Percentiles rank a stretch among this genome's conserved stretches.
Evolutionary conservation across 345 rosid genomes (phyloP).

Genomic region (Citrus medica): DNA sequence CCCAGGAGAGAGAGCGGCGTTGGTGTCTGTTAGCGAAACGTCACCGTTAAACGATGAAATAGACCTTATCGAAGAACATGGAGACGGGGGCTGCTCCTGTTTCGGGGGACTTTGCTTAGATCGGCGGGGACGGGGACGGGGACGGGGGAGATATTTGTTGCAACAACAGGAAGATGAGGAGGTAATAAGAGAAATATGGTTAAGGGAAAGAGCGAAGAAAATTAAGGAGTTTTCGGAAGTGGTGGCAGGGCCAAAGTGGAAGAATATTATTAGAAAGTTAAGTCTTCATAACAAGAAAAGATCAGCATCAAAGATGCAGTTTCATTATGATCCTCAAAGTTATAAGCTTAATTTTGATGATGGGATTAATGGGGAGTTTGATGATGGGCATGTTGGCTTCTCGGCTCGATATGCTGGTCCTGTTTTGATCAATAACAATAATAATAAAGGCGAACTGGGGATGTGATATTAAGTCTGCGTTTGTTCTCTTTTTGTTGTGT

Average conservation of each 20-base stretch:
- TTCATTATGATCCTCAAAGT: constrained; percentile 56
- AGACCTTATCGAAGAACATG: constrained; percentile 23
- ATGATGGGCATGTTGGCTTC: constrained; percentile 19
- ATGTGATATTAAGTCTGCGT: background rate
- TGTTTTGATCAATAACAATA: too few relatives aligned
- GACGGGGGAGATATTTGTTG: constrained; percentile 3
- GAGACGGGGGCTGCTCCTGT: constrained; percentile 40
- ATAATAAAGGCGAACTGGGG: too few relatives aligned
- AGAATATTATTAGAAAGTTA: constrained; percentile 51
- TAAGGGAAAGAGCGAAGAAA: constrained; percentile 30
- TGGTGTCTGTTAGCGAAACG: background rate
- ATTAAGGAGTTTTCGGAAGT: constrained; percentile 44
- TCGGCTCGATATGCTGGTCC: constrained; percentile 43
- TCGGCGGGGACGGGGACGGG: constrained; percentile 21
- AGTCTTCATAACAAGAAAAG: constrained; percentile 37
- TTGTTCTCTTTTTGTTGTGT: background rate
- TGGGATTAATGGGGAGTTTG: constrained; percentile 26
- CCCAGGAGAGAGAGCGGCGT: constrained; percentile 17
- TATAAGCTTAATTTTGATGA: constrained; percentile 77
- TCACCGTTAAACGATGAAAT: constrained; percentile 2
- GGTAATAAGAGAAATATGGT: constrained; percentile 29
- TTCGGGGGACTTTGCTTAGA: constrained; percentile 18
- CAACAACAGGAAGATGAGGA: constrained; percentile 15
- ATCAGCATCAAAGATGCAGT: constrained; percentile 27
- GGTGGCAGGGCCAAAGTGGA: constrained; percentile 61